Evolutionary conservation across 495 filamentous ascomycete species (phyloP).

Genomic region (Trichoderma reesei): DNA sequence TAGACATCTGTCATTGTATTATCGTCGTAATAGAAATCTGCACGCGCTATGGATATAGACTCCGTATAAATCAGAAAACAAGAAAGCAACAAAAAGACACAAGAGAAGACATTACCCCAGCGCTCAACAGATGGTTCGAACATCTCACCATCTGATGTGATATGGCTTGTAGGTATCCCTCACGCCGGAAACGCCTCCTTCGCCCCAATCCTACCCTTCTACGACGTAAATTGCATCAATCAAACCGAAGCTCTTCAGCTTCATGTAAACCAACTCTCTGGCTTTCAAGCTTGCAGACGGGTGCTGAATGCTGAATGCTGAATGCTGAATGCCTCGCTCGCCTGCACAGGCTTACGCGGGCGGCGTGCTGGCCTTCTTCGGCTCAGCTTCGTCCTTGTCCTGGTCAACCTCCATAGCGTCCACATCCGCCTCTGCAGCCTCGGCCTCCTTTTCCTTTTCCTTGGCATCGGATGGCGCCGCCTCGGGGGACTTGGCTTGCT

Average conservation of each 20-base stretch:
- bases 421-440: too few species aligned
- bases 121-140: not conserved
- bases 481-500: not conserved
- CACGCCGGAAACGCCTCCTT: not conserved
- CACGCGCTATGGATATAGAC: not conserved
- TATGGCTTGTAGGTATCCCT: not conserved
- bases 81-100: not conserved
- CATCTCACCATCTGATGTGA: not conserved
- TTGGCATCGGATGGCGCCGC: not conserved
- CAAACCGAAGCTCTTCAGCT: not conserved
- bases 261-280: not conserved
- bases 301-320: too few species aligned
- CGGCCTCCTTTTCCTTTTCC: not conserved
- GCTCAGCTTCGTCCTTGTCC: conserved; percentile 8
- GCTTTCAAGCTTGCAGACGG: not conserved
- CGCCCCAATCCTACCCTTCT: not conserved
- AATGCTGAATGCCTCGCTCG: too few species aligned
- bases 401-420: conserved; percentile 5
- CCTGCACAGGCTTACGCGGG: not conserved
- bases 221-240: not conserved
- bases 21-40: not conserved
- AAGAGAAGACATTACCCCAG: not conserved
- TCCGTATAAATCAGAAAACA: not conserved
- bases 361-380: not conserved
- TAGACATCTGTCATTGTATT: too few species aligned